Conservation (phyloP, 352 stramenopile species). For the Elongisporangium senticosum region DNA sequence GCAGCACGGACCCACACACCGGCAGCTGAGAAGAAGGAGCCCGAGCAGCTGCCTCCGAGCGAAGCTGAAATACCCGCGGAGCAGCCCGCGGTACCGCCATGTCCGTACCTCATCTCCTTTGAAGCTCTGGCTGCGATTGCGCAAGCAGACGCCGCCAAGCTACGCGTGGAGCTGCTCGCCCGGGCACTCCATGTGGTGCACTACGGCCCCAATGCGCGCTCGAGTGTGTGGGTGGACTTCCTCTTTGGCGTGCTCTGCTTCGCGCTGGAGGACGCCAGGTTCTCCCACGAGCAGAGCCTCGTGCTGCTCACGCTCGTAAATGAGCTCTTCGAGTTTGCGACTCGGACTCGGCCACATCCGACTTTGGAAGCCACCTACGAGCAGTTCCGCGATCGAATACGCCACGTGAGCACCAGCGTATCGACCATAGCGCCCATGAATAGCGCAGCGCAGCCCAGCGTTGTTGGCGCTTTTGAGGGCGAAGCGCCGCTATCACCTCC, state of each 20-base stretch:
- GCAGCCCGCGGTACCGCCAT: neutral
- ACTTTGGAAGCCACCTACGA: conserved; percentile 32
- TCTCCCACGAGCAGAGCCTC: conserved; percentile 30
- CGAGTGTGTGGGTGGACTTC: conserved; percentile 50
- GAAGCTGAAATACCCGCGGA: neutral
- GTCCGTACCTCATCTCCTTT: conserved; percentile 13
- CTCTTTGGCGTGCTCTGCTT: conserved; percentile 68
- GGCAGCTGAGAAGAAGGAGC: conserved; percentile 3
- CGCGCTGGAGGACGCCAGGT: conserved; percentile 33
- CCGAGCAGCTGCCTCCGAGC: conserved; percentile 4
- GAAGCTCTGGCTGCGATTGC: conserved; percentile 6
- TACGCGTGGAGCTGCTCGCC: conserved; percentile 29
- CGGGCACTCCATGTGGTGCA: conserved; percentile 38
- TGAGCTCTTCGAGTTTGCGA: conserved; percentile 51
- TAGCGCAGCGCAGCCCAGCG: no score
- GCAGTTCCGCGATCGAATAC: conserved; percentile 27
- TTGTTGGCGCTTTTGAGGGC: neutral
- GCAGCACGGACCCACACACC: neutral
- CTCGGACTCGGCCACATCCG: conserved; percentile 16
- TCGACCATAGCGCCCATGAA: neutral
- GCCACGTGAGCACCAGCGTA: conserved; percentile 7
- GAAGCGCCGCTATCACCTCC: neutral
- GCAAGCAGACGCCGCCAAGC: conserved; percentile 5
- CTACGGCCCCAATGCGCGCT: conserved; percentile 44
- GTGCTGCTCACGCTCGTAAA: conserved; percentile 42